Evolutionary conservation across 2,329 filamentous ascomycete species (phyloP).

Genomic region (Aspergillus sp.): DNA sequence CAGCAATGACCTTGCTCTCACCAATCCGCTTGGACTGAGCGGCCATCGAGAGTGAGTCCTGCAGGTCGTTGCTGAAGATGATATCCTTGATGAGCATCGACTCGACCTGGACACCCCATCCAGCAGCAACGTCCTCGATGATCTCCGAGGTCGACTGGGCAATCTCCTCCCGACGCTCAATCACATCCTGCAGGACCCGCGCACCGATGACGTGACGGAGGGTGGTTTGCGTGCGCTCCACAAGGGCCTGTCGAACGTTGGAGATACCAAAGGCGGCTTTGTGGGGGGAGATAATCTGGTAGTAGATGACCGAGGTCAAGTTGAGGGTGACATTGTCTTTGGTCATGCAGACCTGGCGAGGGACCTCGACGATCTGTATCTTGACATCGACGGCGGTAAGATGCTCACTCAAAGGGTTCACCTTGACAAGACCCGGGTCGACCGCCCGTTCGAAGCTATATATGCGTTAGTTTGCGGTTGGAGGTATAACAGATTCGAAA

Average conservation of each 20-base stretch:
- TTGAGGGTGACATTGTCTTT: constrained; percentile 97
- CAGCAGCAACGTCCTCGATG: constrained; percentile 89
- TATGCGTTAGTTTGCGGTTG: constrained; percentile 26
- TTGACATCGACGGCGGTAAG: constrained; percentile 96
- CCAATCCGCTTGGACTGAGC: constrained; percentile 98
- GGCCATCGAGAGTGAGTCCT: constrained; percentile 96
- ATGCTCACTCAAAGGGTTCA: constrained; percentile 91
- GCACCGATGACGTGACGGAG: constrained; percentile 95
- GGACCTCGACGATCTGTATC: constrained; percentile 96
- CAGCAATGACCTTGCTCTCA: constrained; percentile 97
- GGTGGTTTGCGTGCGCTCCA: constrained; percentile 97
- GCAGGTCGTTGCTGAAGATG: constrained; percentile 91
- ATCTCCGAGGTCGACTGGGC: constrained; percentile 94
- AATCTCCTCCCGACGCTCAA: constrained; percentile 96
- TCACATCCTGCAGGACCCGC: constrained; percentile 93
- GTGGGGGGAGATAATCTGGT: constrained; percentile 92
- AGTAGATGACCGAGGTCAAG: constrained; percentile 97
- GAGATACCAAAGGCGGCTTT: constrained; percentile 96
- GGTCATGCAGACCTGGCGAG: constrained; percentile 97
- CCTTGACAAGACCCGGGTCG: constrained; percentile 93
- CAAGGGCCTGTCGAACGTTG: constrained; percentile 91
- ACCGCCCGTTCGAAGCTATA: constrained; percentile 81
- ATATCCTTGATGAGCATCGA: constrained; percentile 99
- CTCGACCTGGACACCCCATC: constrained; percentile 96
- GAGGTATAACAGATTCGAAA: not conserved